These are phyloP conservation scores for Paspalum vaginatum DNA, from an alignment of 176 grass and related monocot species.

Conservation along the genomic window DNA sequence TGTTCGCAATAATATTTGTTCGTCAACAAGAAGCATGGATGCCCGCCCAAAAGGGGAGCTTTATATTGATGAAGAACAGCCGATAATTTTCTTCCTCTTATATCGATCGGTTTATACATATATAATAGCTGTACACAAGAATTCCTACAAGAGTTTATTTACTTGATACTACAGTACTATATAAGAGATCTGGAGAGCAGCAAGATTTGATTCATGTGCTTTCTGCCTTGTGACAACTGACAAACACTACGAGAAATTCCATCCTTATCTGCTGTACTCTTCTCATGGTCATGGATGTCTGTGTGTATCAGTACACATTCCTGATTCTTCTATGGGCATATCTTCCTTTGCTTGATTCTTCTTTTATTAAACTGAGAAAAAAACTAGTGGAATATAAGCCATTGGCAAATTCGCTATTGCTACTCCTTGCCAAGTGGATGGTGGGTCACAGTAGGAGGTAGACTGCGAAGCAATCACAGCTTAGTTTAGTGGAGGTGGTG, in stretches of 20 bases:
- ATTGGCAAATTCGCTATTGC: slow-evolving; percentile 37
- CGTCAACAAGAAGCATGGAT: slow-evolving; percentile 52
- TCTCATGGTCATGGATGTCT: slow-evolving; percentile 1
- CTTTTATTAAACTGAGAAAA: neutral
- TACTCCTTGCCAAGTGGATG: slow-evolving; percentile 46
- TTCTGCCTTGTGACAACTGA: slow-evolving; percentile 14
- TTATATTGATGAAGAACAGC: slow-evolving; percentile 60
- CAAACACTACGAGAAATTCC: slow-evolving; percentile 19
- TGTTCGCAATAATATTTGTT: slow-evolving; percentile 55
- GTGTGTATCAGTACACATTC: slow-evolving; percentile 39
- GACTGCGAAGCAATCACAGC: slow-evolving; percentile 42
- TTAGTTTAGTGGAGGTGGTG: slow-evolving; percentile 57
- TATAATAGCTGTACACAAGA: slow-evolving; percentile 49
- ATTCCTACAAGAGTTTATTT: slow-evolving; percentile 47
- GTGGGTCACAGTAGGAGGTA: slow-evolving; percentile 53
- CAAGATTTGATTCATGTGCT: slow-evolving; percentile 46
- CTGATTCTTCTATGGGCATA: slow-evolving; percentile 39
- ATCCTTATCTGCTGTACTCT: slow-evolving; percentile 38
- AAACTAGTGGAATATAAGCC: slow-evolving; percentile 41
- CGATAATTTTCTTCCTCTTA: slow-evolving; percentile 40
- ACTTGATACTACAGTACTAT: slow-evolving; percentile 31
- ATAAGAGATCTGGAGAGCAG: neutral
- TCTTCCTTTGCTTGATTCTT: slow-evolving; percentile 42
- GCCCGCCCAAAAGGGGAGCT: slow-evolving; percentile 85
- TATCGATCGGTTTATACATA: slow-evolving; percentile 53